Base-by-base conservation (phyloP, 495 filamentous ascomycete genomes). In the Neurospora sp. region DNA sequence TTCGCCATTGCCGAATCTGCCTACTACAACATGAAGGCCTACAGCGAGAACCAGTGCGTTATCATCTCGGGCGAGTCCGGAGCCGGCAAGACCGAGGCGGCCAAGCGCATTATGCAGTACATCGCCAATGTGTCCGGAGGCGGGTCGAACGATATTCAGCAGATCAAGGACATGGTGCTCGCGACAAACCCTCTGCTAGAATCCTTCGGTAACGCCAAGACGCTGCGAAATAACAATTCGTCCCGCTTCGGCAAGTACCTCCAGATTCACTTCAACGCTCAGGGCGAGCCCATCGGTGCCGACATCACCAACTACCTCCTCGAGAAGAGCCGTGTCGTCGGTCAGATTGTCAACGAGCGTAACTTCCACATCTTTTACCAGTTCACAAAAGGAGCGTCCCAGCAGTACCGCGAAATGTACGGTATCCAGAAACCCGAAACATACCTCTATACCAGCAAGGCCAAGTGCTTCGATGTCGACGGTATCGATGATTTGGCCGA, bases 341-440 rank as follows among this genome's bases (percentile, higher is more conserved):
- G 95, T 8, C 96, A 98, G 84, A 98, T 98, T 75, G 87, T 82
- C 72, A 95, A 98, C 75, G 96, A 99, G 86, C 89, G 96, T 75
- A 98, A 97, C 81, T 99, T 99, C 83, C 96, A 99, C 81, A 98
- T 99, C 76, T 98, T 99, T 81, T 99, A 99, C 82, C 96, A 99
- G 80, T 97, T 97, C 82, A 91, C 96, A 27, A 99, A 99, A 80
- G 94, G 92, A 1, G 96, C 96, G 16, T 91, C 94, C 11, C 87
- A 91, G 77, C 90, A 91, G 66, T 96, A 98, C 81, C 86, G 94
- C 79, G 89, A 94, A 73, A 91, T 83, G 42, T 98, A 92, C 79
- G 96, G 96, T 40, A 83, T 99, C 3, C 96, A 98, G 79, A 91
- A 90, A 74, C 96, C 96, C 35, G 92, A 97, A 74, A 92, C 93